Percentiles rank a stretch among this genome's conserved stretches.
These are phyloP conservation scores for Phytophthora sojae DNA, from an alignment of 352 stramenopile species.

Conservation along the genomic window DNA sequence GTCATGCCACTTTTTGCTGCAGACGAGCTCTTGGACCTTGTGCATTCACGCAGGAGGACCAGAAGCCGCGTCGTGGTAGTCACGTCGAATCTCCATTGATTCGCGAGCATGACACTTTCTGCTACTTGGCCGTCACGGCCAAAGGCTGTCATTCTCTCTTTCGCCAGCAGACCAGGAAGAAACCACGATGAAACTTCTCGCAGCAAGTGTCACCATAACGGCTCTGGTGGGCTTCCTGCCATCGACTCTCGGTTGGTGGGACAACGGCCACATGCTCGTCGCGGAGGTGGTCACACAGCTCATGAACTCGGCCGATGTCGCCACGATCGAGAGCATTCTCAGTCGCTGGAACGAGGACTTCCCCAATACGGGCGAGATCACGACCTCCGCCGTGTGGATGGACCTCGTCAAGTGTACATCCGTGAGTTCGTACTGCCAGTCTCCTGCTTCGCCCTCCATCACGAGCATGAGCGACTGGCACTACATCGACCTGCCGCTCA, in stretches of 20 bases:
- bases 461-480: constrained; percentile 69
- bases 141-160: constrained; percentile 17
- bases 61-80: neutral
- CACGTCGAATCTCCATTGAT: too few relatives aligned
- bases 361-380: constrained; percentile 60
- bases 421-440: constrained; percentile 42
- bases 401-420: constrained; percentile 70
- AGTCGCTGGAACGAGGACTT: constrained; percentile 59
- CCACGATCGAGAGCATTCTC: constrained; percentile 59
- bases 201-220: constrained; percentile 11
- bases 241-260: constrained; percentile 53
- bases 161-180: neutral
- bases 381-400: constrained; percentile 58
- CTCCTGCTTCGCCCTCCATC: constrained; percentile 48
- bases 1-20: neutral
- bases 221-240: constrained; percentile 29
- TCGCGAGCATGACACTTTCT: neutral
- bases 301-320: constrained; percentile 49
- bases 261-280: constrained; percentile 74
- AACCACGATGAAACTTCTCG: constrained; percentile 48
- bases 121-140: neutral
- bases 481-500: constrained; percentile 71
- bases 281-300: constrained; percentile 60
- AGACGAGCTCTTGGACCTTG: neutral
- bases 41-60: neutral